Evolutionary conservation across 495 filamentous ascomycete genomes (phyloP), one percentile per base, ranked within the genome.

Genomic region (Talaromyces trachyspermus): DNA sequence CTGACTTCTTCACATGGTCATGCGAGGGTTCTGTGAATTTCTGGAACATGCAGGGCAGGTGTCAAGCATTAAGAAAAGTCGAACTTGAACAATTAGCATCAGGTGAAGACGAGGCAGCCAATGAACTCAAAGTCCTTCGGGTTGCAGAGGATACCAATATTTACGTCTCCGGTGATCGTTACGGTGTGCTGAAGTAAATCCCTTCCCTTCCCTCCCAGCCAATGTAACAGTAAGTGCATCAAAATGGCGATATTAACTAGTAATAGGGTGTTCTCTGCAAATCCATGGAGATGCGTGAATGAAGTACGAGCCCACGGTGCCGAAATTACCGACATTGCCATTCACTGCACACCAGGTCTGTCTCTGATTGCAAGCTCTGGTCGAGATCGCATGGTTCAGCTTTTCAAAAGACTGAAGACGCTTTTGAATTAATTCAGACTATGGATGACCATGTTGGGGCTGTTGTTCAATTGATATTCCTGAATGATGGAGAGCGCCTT

Each of bases 1-100:
- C 87, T 2, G 76, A 81, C 22, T 95, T 96, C 59, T 84, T 87
- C 54, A 95, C 89, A 0, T 97, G 88, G 86, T 87, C 89, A 8
- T 76, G 75, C 38, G 78, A 77, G 48, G 92, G 92, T 4, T 74
- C 69, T 19, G 78, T 96, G 30, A 76, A 85, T 26, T 81, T 92
- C 55, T 98, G 94, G 92, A 72, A 80, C 54, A 62, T 77, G 6
- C 76, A 85, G 11, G 94, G 92, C 30, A 71, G 74, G 35, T 80
- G 83, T 48, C 77, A 69, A 40, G 71, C 70, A 18, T 76, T 79
- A n/a, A 71, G 85, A 44, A 61, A 75, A 10, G 75, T 94, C 24
- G 70, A 79, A 24, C 61, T 96, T 4, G 86, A 92, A 35, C 81
- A 89, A 55, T 53, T 70, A 38, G 51, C 71, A 10, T 58, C 64